Percentiles rank a stretch among this genome's conserved stretches.
These are phyloP conservation scores for Thermochaetoides dissita DNA, from an alignment of 2,329 filamentous ascomycete species.

Conservation along the genomic window DNA sequence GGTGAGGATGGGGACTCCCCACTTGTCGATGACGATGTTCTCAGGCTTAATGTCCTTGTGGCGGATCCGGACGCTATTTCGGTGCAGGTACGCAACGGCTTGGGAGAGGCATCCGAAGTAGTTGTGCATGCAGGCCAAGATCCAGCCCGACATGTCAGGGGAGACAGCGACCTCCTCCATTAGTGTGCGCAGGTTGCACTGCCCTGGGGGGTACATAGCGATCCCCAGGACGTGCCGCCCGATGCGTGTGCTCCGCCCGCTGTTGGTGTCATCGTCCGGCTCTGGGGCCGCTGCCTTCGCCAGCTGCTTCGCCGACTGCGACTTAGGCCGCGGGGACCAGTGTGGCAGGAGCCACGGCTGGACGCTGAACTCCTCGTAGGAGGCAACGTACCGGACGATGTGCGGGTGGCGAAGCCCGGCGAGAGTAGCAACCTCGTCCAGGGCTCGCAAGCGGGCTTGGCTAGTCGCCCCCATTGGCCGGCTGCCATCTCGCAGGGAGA, in stretches of 20 bases:
- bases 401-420: conserved; percentile 13
- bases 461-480: conserved; percentile 14
- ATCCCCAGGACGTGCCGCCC: conserved; percentile 15
- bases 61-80: conserved; percentile 9
- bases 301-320: background rate
- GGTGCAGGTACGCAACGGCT: conserved; percentile 15
- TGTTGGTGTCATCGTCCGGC: conserved; percentile 3
- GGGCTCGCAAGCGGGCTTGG: conserved; percentile 11
- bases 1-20: conserved; percentile 14
- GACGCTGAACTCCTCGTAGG: conserved; percentile 16
- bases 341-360: conserved; percentile 5
- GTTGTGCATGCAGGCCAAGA: conserved; percentile 10
- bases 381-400: conserved; percentile 17
- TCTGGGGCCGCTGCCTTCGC: background rate
- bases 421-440: conserved; percentile 16
- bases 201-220: conserved; percentile 17
- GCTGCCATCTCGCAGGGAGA: conserved; percentile 13
- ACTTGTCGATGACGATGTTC: conserved; percentile 18
- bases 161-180: conserved; percentile 13
- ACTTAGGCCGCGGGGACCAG: background rate
- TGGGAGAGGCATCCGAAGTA: conserved; percentile 19
- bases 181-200: conserved; percentile 14
- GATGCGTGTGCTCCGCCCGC: conserved; percentile 5
- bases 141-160: conserved; percentile 5
- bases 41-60: conserved; percentile 21